Base-by-base conservation (phyloP, 192 early-diverging fungal genomes). In the Lunasporangiospora selenospora region DNA sequence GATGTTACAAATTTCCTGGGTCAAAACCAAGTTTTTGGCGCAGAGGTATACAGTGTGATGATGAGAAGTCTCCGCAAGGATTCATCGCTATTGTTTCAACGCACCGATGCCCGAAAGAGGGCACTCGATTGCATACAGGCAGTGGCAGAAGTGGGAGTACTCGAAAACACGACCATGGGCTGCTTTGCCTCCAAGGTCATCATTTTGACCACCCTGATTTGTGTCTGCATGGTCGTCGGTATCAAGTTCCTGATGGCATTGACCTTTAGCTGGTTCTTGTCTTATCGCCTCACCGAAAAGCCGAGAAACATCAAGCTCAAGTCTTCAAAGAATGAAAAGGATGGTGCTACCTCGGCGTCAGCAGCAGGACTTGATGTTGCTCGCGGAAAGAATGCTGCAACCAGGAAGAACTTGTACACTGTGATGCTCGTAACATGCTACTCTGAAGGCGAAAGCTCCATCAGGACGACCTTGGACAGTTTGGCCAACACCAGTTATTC, bases 381-480 rank as follows among this genome's bases (percentile, higher is more conserved):
- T 37, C 65, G 38, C 4, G 49, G 54, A 29, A 60, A 57, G 31
- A 55, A 67, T 8, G 45, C 63, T 18, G 27, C 33, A 7, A 71
- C 40, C 6, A 57, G 61, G 6, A 63, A 59, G n/a, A 82, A 89
- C 69, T 65, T 90, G 49, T 89, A 85, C 57, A 88, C 89, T 4
- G 67, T 90, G 45, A 79, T 97, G 75, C 76, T 95, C 44, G 93
- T 98, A 6, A 93, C 94, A 2, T 93, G 92, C 75, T 98, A 98
- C 77, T 97, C 95, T 10, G 96, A 98, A 77, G 91, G 91, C 32
- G 87, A 91, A 31, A 82, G 76, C 32, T 93, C 92, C 3, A 83
- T 95, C 52, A 79, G 87, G 16, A 90, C 81, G 16, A 96, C 96
- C 1, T 79, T 95, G 71, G 90, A 94, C 79, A 94, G 92, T 62